Percentiles rank a stretch among this genome's conserved stretches.
Evolutionary conservation across 345 rosid species (phyloP).

Genomic region (Citrus reticulata): DNA sequence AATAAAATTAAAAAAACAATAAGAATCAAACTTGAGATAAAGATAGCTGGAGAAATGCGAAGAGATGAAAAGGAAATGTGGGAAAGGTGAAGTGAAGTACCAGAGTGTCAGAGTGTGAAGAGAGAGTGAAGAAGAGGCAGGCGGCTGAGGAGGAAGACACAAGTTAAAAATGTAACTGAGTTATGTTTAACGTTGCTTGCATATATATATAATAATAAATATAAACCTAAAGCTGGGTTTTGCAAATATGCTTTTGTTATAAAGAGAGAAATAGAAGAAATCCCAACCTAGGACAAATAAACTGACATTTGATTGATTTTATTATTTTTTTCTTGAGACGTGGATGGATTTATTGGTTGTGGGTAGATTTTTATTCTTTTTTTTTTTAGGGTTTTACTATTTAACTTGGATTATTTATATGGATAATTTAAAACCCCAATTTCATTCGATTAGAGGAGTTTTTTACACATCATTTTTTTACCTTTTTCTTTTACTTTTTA

Average conservation of each 20-base stretch:
- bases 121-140: conserved; percentile 26
- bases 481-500: too few relatives aligned
- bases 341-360: background rate
- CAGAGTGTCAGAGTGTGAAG: background rate
- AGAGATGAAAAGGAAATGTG: background rate
- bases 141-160: conserved; percentile 27
- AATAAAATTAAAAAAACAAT: background rate
- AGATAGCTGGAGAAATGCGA: background rate
- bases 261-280: background rate
- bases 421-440: background rate
- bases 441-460: too few relatives aligned
- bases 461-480: too few relatives aligned
- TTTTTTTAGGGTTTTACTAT: background rate
- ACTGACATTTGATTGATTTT: background rate
- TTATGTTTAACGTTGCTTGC: conserved; percentile 19
- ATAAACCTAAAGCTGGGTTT: background rate
- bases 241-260: background rate
- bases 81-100: conserved; percentile 1
- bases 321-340: background rate
- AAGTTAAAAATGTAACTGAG: background rate
- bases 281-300: background rate
- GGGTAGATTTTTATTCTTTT: background rate
- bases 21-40: background rate
- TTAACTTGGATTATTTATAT: background rate
- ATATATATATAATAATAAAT: background rate